Conservation (phyloP, 1,139 yeast genomes). For the Hyphopichia khmerensis region DNA sequence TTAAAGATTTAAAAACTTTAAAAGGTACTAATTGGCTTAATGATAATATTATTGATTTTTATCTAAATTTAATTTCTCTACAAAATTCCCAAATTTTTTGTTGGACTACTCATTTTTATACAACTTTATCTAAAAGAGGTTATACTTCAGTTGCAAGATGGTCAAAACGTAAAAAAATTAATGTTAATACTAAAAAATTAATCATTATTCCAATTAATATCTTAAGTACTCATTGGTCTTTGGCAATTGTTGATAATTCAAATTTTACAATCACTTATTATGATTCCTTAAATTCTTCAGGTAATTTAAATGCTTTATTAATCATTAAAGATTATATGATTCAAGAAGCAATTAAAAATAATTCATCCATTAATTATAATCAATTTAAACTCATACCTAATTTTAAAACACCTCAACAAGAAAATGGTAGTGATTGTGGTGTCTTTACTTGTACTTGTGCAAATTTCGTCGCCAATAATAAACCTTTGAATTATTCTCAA, state of each 20-base stretch:
- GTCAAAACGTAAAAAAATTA: conserved; percentile 81
- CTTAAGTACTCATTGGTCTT: conserved; percentile 87
- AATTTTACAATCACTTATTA: conserved; percentile 61
- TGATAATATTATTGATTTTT: conserved; percentile 86
- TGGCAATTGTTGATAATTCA: conserved; percentile 72
- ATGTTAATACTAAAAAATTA: conserved; percentile 60
- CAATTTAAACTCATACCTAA: conserved; percentile 31
- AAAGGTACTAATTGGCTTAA: conserved; percentile 80
- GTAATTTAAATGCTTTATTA: conserved; percentile 55
- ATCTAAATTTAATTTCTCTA: conserved; percentile 57
- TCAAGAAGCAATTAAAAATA: conserved; percentile 51
- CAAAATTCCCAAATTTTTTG: conserved; percentile 50
- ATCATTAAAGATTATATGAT: conserved; percentile 59
- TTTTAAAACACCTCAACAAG: conserved; percentile 74
- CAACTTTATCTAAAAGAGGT: conserved; percentile 70
- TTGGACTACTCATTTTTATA: conserved; percentile 86
- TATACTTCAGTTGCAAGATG: conserved; percentile 82
- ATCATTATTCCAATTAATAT: conserved; percentile 84
- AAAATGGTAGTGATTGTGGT: conserved; percentile 93
- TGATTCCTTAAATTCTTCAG: conserved; percentile 69
- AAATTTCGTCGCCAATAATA: conserved; percentile 51
- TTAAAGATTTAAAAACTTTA: conserved; percentile 69
- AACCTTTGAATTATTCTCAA: conserved; percentile 56
- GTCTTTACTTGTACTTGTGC: conserved; percentile 87
- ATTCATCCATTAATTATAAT: conserved; percentile 32